A percentile compares a stretch with the other conserved stretches of the same genome.
phyloP scores from a whole-genome alignment of 1,284 basidiomycete species.

The Puccinia sorghi region DNA sequence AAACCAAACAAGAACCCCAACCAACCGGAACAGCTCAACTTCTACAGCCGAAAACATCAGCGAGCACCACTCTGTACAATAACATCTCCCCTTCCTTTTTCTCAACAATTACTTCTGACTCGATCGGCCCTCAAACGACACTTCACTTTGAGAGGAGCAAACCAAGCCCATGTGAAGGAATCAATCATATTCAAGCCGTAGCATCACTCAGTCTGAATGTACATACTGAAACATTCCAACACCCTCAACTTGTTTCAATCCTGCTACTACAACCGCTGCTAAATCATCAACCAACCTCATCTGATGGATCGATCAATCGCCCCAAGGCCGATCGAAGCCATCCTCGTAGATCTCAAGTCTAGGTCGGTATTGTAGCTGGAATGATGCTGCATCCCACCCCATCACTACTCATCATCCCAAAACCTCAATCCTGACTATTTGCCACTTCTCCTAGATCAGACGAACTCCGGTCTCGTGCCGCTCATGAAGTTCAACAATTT shows the following conservation, averaged over 20 bases:
- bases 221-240: neutral
- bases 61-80: too few relatives aligned
- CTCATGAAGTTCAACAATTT: slow-evolving; percentile 50
- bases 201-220: slow-evolving; percentile 5
- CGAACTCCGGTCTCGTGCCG: slow-evolving; percentile 47
- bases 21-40: too few relatives aligned
- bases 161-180: neutral
- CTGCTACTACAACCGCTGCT: neutral
- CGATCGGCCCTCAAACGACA: neutral
- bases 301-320: slow-evolving; percentile 47
- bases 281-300: neutral
- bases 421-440: neutral
- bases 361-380: slow-evolving; percentile 9
- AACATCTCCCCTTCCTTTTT: too few relatives aligned
- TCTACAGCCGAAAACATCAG: too few relatives aligned
- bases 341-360: slow-evolving; percentile 50
- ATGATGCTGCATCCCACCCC: neutral
- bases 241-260: neutral
- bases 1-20: too few relatives aligned
- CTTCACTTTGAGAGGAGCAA: neutral
- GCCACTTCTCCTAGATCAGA: slow-evolving; percentile 38
- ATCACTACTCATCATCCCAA: neutral
- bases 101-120: too few relatives aligned
- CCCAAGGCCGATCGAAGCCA: slow-evolving; percentile 47
- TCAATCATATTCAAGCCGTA: neutral